Evolutionary conservation across 1,284 basidiomycete species (phyloP).

Genomic region (Ganoderma leucocontextum): DNA sequence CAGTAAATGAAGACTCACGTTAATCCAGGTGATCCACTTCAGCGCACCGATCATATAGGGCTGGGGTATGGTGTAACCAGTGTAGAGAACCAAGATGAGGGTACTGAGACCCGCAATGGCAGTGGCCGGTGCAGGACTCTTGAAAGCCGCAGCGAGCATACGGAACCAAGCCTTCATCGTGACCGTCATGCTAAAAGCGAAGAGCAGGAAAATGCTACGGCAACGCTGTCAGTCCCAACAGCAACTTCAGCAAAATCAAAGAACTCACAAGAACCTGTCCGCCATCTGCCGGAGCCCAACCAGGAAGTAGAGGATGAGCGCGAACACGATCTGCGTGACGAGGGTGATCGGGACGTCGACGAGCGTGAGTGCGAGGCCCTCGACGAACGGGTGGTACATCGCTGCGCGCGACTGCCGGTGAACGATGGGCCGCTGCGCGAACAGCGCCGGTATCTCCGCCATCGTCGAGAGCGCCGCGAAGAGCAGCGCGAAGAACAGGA

Average conservation of each 20-base stretch:
- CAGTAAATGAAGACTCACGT: slow-evolving; percentile 49
- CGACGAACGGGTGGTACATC: slow-evolving; percentile 73
- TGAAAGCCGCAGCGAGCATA: slow-evolving; percentile 61
- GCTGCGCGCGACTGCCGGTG: slow-evolving; percentile 65
- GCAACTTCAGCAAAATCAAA: neutral
- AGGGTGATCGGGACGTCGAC: slow-evolving; percentile 77
- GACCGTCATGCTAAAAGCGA: slow-evolving; percentile 58
- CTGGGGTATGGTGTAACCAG: slow-evolving; percentile 58
- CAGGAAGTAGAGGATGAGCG: slow-evolving; percentile 72
- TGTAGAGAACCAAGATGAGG: slow-evolving; percentile 55
- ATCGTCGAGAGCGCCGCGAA: slow-evolving; percentile 63
- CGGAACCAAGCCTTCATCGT: slow-evolving; percentile 73
- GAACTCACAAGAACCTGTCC: slow-evolving; percentile 66
- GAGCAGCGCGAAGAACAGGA: slow-evolving; percentile 73
- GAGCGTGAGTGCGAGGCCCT: slow-evolving; percentile 72
- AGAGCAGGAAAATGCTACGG: slow-evolving; percentile 60
- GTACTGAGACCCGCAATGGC: slow-evolving; percentile 65
- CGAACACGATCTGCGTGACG: slow-evolving; percentile 57
- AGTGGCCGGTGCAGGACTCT: slow-evolving; percentile 62
- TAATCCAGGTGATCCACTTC: slow-evolving; percentile 70
- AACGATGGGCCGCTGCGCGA: slow-evolving; percentile 77
- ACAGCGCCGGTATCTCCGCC: slow-evolving; percentile 80
- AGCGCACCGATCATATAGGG: slow-evolving; percentile 70
- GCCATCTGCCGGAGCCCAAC: slow-evolving; percentile 61
- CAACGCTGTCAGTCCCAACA: neutral